Percentiles rank a stretch among this genome's conserved stretches.
These are phyloP conservation scores for Stachybotrys chartarum DNA, from an alignment of 2,329 filamentous ascomycete genomes.

Conservation along the genomic window DNA sequence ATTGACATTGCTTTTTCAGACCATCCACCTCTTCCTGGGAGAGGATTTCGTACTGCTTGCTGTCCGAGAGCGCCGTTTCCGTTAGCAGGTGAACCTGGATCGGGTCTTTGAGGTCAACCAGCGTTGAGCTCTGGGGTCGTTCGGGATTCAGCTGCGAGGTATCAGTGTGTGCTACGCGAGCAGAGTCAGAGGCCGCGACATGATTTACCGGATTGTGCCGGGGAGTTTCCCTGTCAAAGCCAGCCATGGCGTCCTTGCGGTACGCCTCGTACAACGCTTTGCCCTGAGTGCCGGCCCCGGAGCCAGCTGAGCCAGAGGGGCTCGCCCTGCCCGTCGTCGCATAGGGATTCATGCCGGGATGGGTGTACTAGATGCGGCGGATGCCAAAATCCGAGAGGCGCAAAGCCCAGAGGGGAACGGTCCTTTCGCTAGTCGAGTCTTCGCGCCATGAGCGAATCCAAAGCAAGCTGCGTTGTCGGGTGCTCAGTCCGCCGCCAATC, in stretches of 20 bases:
- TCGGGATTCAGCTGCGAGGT: slow-evolving; percentile 38
- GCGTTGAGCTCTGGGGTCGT: slow-evolving; percentile 46
- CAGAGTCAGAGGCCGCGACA: not conserved
- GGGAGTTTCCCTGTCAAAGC: slow-evolving; percentile 45
- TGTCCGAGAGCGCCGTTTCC: slow-evolving; percentile 87
- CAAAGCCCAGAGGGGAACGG: not conserved
- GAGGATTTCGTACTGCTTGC: slow-evolving; percentile 75
- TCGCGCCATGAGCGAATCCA: not conserved
- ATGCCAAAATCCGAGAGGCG: not conserved
- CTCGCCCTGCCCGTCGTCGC: slow-evolving; percentile 20
- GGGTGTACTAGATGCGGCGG: not conserved
- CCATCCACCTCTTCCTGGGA: slow-evolving; percentile 87
- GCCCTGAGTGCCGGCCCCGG: slow-evolving; percentile 30
- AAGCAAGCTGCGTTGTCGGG: not conserved
- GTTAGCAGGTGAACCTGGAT: slow-evolving; percentile 88
- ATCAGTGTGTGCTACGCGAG: not conserved
- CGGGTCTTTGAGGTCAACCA: slow-evolving; percentile 58
- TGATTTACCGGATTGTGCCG: slow-evolving; percentile 50
- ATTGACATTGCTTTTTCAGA: slow-evolving; percentile 78
- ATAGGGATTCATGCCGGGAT: slow-evolving; percentile 31
- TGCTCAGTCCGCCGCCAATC: not conserved
- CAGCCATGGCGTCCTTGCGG: slow-evolving; percentile 44
- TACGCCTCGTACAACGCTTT: slow-evolving; percentile 54
- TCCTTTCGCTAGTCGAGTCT: not conserved
- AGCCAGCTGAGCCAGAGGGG: slow-evolving; percentile 26